Evolutionary conservation across 202 grass and related monocot species (phyloP).

Genomic region (Eragrostis tef): DNA sequence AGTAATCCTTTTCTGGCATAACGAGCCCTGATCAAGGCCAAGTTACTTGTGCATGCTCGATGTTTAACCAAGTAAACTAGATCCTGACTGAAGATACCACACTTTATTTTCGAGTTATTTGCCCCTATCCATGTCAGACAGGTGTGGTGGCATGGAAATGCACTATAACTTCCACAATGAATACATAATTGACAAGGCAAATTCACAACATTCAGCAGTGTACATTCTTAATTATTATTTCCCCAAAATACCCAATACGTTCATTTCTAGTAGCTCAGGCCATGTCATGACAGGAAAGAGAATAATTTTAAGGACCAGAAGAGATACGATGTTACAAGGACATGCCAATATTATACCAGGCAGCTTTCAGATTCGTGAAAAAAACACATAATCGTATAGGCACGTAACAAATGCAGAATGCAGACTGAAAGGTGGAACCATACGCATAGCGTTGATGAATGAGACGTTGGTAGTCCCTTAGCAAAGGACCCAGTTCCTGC

Average conservation of each 20-base stretch:
- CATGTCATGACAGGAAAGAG: slow-evolving; percentile 19
- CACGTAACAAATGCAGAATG: slow-evolving; percentile 7
- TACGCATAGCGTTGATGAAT: slow-evolving; percentile 61
- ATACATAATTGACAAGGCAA: background rate
- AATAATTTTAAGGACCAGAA: slow-evolving; percentile 34
- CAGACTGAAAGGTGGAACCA: slow-evolving; percentile 39
- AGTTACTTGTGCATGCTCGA: background rate
- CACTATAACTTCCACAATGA: slow-evolving; percentile 19
- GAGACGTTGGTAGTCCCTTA: slow-evolving; percentile 81
- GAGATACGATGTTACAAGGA: background rate
- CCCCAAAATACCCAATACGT: slow-evolving; percentile 8
- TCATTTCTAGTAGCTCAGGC: slow-evolving; percentile 27
- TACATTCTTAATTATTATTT: slow-evolving; percentile 6
- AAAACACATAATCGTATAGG: slow-evolving; percentile 4
- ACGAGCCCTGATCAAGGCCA: background rate
- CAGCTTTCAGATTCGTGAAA: slow-evolving; percentile 6
- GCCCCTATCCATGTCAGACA: background rate
- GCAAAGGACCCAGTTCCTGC: slow-evolving; percentile 72
- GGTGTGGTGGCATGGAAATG: background rate
- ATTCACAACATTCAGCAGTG: slow-evolving; percentile 10
- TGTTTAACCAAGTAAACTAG: background rate
- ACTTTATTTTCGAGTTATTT: background rate
- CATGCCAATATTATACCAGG: slow-evolving; percentile 13
- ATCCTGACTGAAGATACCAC: background rate
- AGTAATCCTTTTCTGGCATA: slow-evolving; percentile 6